Percentiles rank a stretch among this genome's conserved stretches.
These are phyloP conservation scores for Phytophthora europaea DNA, from an alignment of 352 stramenopile species.

Conservation along the genomic window DNA sequence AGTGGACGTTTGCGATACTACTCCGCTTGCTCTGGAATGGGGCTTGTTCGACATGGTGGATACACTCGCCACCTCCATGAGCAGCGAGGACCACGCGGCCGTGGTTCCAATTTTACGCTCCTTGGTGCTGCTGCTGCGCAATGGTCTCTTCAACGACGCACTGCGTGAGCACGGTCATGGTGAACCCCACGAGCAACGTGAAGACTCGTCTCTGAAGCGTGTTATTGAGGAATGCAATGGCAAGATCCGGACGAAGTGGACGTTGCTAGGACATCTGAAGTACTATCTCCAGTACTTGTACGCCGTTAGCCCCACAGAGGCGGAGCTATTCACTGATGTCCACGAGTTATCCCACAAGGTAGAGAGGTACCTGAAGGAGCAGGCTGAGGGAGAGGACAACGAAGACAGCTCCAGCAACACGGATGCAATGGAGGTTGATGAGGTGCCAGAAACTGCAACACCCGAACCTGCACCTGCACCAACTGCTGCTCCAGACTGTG, in stretches of 20 bases:
- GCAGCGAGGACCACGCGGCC: constrained; percentile 81
- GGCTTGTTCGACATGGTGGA: constrained; percentile 75
- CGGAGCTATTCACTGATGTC: constrained; percentile 67
- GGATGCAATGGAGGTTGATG: constrained; percentile 37
- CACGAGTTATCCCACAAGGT: constrained; percentile 56
- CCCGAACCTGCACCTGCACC: constrained; percentile 18
- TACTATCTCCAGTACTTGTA: constrained; percentile 86
- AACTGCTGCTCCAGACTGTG: constrained; percentile 45
- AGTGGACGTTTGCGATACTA: constrained; percentile 66
- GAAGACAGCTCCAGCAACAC: constrained; percentile 26
- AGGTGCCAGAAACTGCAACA: constrained; percentile 14
- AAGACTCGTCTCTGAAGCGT: constrained; percentile 34
- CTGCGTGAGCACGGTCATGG: constrained; percentile 31
- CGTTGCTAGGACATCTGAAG: constrained; percentile 64
- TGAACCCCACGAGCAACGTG: constrained; percentile 27
- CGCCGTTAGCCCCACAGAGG: constrained; percentile 77
- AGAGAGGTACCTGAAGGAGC: constrained; percentile 48
- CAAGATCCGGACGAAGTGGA: constrained; percentile 58
- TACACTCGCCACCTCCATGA: constrained; percentile 81
- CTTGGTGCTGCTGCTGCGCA: constrained; percentile 59
- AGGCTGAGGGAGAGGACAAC: constrained; percentile 13
- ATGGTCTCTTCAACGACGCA: constrained; percentile 67
- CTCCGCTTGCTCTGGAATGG: constrained; percentile 80
- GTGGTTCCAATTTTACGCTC: constrained; percentile 69
- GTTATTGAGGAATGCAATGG: constrained; percentile 59